Evolutionary conservation across 306 rosid species (phyloP).

Genomic region (Acacia crassicarpa): DNA sequence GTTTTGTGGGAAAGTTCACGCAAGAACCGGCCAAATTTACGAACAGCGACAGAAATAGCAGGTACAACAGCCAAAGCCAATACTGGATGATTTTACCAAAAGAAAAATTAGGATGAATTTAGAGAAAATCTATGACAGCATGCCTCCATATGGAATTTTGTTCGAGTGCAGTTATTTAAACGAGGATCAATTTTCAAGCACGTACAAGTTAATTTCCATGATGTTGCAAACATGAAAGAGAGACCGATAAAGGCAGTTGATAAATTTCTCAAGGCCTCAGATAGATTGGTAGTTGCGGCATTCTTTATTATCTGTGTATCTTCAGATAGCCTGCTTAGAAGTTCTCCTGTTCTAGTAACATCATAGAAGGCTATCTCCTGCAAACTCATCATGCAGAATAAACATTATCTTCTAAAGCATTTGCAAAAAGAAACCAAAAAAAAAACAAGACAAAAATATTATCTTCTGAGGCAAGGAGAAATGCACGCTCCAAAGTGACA

Average conservation of each 20-base stretch:
- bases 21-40: slow-evolving; percentile 73
- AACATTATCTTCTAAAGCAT: slow-evolving; percentile 2
- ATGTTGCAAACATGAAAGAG: slow-evolving; percentile 73
- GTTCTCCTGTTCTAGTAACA: slow-evolving; percentile 84
- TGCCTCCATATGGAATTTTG: background rate
- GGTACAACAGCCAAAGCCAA: slow-evolving; percentile 83
- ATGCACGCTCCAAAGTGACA: background rate
- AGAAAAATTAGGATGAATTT: slow-evolving; percentile 25
- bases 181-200: slow-evolving; percentile 23
- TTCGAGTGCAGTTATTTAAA: slow-evolving; percentile 4
- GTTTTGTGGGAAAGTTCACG: slow-evolving; percentile 83
- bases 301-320: slow-evolving; percentile 84
- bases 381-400: slow-evolving; percentile 28
- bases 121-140: background rate
- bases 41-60: slow-evolving; percentile 69
- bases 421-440: background rate
- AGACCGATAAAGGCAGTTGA: slow-evolving; percentile 71
- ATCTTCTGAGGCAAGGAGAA: slow-evolving; percentile 1
- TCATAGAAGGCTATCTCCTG: slow-evolving; percentile 90
- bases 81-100: slow-evolving; percentile 39
- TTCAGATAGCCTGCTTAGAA: slow-evolving; percentile 82
- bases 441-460: too few relatives aligned
- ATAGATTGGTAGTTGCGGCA: slow-evolving; percentile 90
- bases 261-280: slow-evolving; percentile 73
- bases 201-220: slow-evolving; percentile 82